Evolutionary conservation across 1,284 basidiomycete genomes (phyloP).

Genomic region (Microbotryomycetes sp.): DNA sequence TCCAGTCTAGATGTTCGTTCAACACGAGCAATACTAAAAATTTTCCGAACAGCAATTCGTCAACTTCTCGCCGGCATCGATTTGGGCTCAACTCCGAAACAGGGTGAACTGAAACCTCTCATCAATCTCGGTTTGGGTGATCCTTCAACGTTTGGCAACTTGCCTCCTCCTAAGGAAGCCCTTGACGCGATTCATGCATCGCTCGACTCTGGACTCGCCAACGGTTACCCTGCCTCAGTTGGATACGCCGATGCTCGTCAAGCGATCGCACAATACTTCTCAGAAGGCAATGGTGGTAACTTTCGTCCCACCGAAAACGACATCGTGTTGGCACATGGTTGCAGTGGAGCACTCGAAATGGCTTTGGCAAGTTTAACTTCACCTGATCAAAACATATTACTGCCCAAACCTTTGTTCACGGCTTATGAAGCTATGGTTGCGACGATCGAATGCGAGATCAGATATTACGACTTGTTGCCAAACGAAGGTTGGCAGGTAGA

Average conservation of each 20-base stretch:
- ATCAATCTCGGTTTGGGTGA: slow-evolving; percentile 45
- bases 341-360: slow-evolving; percentile 27
- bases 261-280: slow-evolving; percentile 43
- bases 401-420: slow-evolving; percentile 43
- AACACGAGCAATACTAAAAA: not conserved
- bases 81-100: slow-evolving; percentile 12
- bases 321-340: slow-evolving; percentile 29
- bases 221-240: slow-evolving; percentile 41
- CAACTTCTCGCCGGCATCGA: slow-evolving; percentile 26
- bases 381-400: slow-evolving; percentile 40
- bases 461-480: slow-evolving; percentile 42
- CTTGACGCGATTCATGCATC: slow-evolving; percentile 38
- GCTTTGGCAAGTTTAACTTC: slow-evolving; percentile 39
- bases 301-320: slow-evolving; percentile 21
- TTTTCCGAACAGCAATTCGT: slow-evolving; percentile 21
- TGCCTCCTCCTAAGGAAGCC: slow-evolving; percentile 39
- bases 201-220: slow-evolving; percentile 34
- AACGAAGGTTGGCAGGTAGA: slow-evolving; percentile 43
- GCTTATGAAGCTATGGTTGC: slow-evolving; percentile 42
- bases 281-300: slow-evolving; percentile 18
- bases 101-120: slow-evolving; percentile 35
- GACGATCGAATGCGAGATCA: slow-evolving; percentile 38
- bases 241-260: slow-evolving; percentile 40
- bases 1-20: not conserved
- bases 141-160: slow-evolving; percentile 42